Conservation (phyloP, 2,329 filamentous ascomycete species). For the Cladorrhinum sp. region DNA sequence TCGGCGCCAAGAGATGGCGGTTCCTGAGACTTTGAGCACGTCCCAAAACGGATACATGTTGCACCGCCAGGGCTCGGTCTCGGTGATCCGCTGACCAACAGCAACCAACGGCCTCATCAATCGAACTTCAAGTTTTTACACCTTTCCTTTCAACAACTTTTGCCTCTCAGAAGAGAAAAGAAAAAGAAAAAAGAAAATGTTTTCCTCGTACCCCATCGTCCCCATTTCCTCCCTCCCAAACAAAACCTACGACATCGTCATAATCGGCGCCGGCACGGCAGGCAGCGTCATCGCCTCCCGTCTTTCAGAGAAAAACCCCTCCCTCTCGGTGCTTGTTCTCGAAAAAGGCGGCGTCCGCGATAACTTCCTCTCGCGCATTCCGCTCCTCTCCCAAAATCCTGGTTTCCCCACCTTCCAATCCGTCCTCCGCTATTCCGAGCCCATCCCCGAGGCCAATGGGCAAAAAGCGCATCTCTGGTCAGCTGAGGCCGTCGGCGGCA, state of each 20-base stretch:
- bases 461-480: constrained; percentile 24
- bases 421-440: constrained; percentile 29
- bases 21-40: no score
- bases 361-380: constrained; percentile 30
- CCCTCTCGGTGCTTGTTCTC: constrained; percentile 38
- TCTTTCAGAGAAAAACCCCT: constrained; percentile 36
- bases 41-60: no score
- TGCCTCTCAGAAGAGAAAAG: no score
- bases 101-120: no score
- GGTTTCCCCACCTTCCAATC: constrained; percentile 25
- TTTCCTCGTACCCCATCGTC: constrained; percentile 26
- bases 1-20: no score
- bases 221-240: constrained; percentile 25
- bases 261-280: constrained; percentile 46
- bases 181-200: no score
- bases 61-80: no score
- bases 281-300: constrained; percentile 46
- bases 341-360: constrained; percentile 35
- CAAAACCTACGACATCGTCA: constrained; percentile 42
- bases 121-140: no score
- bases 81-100: no score
- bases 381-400: constrained; percentile 32
- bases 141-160: no score
- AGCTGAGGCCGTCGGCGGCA: constrained; percentile 34
- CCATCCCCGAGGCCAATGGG: constrained; percentile 24